These are phyloP conservation scores for Fusarium sp. DNA, from an alignment of 2,329 filamentous ascomycete genomes.

Conservation along the genomic window DNA sequence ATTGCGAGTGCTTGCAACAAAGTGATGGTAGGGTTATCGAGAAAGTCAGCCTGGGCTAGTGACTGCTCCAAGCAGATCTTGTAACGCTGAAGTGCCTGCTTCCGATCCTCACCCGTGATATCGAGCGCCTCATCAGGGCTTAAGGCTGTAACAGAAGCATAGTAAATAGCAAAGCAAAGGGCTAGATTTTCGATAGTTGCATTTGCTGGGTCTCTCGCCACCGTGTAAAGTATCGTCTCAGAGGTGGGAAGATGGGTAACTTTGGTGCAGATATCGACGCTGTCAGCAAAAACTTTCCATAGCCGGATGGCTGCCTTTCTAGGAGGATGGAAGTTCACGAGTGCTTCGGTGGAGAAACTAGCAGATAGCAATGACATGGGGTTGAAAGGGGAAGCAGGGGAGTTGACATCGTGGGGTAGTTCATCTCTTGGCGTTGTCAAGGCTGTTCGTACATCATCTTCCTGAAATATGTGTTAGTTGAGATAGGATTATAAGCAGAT, in stretches of 20 bases:
- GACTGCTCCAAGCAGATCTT: slow-evolving; percentile 54
- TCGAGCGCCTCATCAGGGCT: slow-evolving; percentile 52
- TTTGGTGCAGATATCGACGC: slow-evolving; percentile 49
- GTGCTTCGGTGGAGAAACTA: slow-evolving; percentile 29
- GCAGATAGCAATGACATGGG: slow-evolving; percentile 52
- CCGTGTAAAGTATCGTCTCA: slow-evolving; percentile 51
- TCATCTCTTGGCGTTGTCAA: slow-evolving; percentile 37
- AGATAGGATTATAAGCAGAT: fast-evolving
- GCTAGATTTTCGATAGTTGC: slow-evolving; percentile 50
- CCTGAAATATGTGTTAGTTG: slow-evolving; percentile 22
- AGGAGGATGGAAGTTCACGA: slow-evolving; percentile 44
- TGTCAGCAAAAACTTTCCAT: slow-evolving; percentile 49
- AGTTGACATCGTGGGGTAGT: background rate
- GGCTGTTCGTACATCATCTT: slow-evolving; percentile 44
- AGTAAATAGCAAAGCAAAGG: slow-evolving; percentile 64
- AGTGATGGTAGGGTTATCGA: slow-evolving; percentile 55
- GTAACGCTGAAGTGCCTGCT: slow-evolving; percentile 46
- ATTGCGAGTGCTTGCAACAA: slow-evolving; percentile 54
- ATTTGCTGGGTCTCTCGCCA: slow-evolving; percentile 46
- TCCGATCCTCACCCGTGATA: slow-evolving; percentile 43
- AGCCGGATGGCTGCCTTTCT: slow-evolving; percentile 47
- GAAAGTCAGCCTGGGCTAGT: slow-evolving; percentile 55
- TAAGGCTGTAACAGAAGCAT: slow-evolving; percentile 58
- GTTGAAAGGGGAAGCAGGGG: slow-evolving; percentile 47
- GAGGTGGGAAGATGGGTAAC: slow-evolving; percentile 49